phyloP scores from a whole-genome alignment of 768 basidiomycete species.

The Podaxis sp. region DNA sequence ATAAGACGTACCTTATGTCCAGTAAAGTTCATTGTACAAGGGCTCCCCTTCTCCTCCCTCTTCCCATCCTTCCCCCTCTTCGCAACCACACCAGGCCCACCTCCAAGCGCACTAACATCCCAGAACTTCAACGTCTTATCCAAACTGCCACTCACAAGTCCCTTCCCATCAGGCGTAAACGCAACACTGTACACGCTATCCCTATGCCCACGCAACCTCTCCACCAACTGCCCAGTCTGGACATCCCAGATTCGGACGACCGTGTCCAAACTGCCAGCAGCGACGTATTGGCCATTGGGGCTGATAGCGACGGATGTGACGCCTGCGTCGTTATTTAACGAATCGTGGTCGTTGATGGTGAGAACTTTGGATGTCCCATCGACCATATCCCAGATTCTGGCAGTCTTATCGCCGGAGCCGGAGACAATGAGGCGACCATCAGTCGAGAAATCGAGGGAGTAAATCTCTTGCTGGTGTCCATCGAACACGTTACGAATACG shows the following conservation, averaged over 20 bases:
- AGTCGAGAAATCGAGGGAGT: constrained; percentile 83
- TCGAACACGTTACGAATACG: constrained; percentile 75
- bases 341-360: constrained; percentile 45
- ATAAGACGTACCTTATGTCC: constrained; percentile 72
- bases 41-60: constrained; percentile 42
- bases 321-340: constrained; percentile 45
- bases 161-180: constrained; percentile 92
- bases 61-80: constrained; percentile 54
- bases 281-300: constrained; percentile 65
- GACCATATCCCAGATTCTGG: constrained; percentile 41
- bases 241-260: constrained; percentile 80
- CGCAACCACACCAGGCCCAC: constrained; percentile 41
- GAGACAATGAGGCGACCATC: constrained; percentile 85
- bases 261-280: constrained; percentile 66
- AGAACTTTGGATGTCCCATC: constrained; percentile 34
- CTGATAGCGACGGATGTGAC: constrained; percentile 76
- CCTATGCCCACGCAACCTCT: constrained; percentile 70
- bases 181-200: constrained; percentile 84
- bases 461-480: constrained; percentile 89
- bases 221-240: constrained; percentile 57
- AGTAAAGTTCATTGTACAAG: constrained; percentile 73
- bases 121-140: constrained; percentile 84
- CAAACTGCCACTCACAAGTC: constrained; percentile 84
- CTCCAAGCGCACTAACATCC: constrained; percentile 78
- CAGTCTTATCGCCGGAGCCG: constrained; percentile 68